These are phyloP conservation scores for Candida methanosorbosa DNA, from an alignment of 805 yeast species.

Conservation along the genomic window DNA sequence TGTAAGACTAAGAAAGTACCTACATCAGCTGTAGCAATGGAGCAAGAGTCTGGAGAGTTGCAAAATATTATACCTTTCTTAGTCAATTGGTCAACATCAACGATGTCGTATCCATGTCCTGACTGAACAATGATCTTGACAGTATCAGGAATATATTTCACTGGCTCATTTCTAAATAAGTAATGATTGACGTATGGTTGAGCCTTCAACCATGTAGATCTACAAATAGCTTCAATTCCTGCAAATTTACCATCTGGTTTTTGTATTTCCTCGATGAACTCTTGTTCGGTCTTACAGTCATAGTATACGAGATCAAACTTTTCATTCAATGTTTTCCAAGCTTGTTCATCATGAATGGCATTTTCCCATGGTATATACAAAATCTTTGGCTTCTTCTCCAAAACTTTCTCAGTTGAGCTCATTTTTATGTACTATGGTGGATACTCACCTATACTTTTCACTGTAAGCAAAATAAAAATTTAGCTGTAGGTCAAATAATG, in stretches of 20 bases:
- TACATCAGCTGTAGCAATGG: constrained; percentile 32
- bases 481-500: too few relatives aligned
- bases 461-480: too few relatives aligned
- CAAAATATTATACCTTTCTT: constrained; percentile 25
- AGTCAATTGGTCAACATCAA: constrained; percentile 27
- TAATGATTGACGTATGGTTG: constrained; percentile 29
- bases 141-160: constrained; percentile 22
- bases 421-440: too few relatives aligned
- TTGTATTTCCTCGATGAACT: constrained; percentile 24
- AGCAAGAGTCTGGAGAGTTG: constrained; percentile 29
- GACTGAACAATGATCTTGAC: constrained; percentile 28
- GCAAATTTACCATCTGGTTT: constrained; percentile 28
- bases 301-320: constrained; percentile 26
- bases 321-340: constrained; percentile 28
- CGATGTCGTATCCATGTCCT: constrained; percentile 32
- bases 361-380: constrained; percentile 30
- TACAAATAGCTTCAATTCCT: constrained; percentile 26
- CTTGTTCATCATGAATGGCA: constrained; percentile 27
- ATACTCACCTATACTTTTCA: too few relatives aligned
- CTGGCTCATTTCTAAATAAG: constrained; percentile 25
- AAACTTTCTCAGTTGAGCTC: not conserved
- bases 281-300: constrained; percentile 25
- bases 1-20: constrained; percentile 25
- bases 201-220: constrained; percentile 31
- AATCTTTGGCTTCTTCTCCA: constrained; percentile 22